Evolutionary conservation across 352 stramenopile genomes (phyloP), one percentile per base, ranked within the genome.

Genomic region (Paralagenidium karlingii): DNA sequence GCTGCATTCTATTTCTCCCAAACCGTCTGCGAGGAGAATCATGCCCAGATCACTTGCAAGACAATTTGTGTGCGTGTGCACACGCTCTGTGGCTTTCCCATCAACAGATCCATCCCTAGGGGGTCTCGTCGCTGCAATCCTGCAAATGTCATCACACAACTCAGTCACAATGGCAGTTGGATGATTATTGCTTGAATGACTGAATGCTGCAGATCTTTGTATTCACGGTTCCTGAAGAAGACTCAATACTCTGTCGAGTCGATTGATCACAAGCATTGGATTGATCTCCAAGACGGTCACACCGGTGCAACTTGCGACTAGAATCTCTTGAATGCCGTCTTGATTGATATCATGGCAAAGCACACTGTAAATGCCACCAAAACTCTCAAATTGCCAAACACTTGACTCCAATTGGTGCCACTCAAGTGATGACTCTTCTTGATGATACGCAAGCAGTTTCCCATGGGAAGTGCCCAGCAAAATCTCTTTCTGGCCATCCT

Each of bases 321-420:
- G 45, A 18, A 88, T 38, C 34, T 88, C 74, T 2, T 58, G 34
- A 5, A 83, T 60, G 26, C 70, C 70, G 24, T 88, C 70, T 34
- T 44, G 42, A 37, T 88, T 85, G 10, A 84, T 34, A 44, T 88
- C 74, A 31, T 68, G 45, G 51, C 57, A 73, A 4, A 67, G 38
- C n/a, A 88, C 54, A 40, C 68, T 82, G 57, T 85, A 88, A 49
- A 88, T 69, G 24, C 58, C 45, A 1, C 74, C 74, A 38, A 83
- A 83, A 0, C 54, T 64, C 15, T 80, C 50, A 24, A 88, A 39
- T 29, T 68, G 40, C 64, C 67, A 83, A 8, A 49, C 25, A 1
- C 41, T 29, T 6, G 41, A 30, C 1, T 51, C 24, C 21, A 77
- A 22, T 26, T 53, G 42, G 7, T 49, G 32, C 71, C 71, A 85